Conservation (phyloP, 2,329 filamentous ascomycete species). For the Diaporthe ilicicola region DNA sequence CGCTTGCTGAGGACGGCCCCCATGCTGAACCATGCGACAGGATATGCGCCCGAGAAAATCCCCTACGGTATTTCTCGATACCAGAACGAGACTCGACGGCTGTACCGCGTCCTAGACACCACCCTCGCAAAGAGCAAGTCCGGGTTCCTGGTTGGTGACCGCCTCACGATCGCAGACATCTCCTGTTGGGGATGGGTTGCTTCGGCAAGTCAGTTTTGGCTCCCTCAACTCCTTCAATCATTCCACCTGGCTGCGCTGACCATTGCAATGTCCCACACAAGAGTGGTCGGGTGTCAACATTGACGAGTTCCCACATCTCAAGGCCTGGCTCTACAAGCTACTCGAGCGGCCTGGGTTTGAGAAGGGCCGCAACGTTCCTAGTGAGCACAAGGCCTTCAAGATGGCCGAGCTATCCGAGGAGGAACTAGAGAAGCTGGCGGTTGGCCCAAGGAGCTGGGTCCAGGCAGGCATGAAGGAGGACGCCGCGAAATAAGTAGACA, state of each 20-base stretch:
- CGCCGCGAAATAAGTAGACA: constrained; percentile 51
- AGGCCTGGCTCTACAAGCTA: constrained; percentile 80
- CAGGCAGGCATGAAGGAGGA: constrained; percentile 71
- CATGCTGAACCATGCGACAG: constrained; percentile 41
- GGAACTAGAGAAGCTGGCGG: constrained; percentile 61
- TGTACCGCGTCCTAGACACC: constrained; percentile 81
- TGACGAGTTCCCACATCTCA: constrained; percentile 77
- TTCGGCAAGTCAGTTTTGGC: constrained; percentile 52
- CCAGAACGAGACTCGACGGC: constrained; percentile 81
- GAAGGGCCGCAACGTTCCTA: constrained; percentile 75
- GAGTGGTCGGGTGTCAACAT: constrained; percentile 75
- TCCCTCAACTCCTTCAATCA: not conserved
- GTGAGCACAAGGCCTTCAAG: constrained; percentile 65
- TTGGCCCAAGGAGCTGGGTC: constrained; percentile 64
- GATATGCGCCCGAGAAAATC: constrained; percentile 83
- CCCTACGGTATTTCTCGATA: constrained; percentile 86
- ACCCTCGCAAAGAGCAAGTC: constrained; percentile 68
- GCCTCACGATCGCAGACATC: constrained; percentile 80
- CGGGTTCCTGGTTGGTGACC: constrained; percentile 72
- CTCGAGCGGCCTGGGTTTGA: constrained; percentile 75
- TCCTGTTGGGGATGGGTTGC: constrained; percentile 82
- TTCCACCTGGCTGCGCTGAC: not conserved
- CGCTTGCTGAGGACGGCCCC: not conserved
- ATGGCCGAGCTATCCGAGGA: constrained; percentile 46
- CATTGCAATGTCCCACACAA: constrained; percentile 39